Evolutionary conservation across 345 rosid genomes (phyloP).

Genomic region (Eucalyptus erythrocorys): DNA sequence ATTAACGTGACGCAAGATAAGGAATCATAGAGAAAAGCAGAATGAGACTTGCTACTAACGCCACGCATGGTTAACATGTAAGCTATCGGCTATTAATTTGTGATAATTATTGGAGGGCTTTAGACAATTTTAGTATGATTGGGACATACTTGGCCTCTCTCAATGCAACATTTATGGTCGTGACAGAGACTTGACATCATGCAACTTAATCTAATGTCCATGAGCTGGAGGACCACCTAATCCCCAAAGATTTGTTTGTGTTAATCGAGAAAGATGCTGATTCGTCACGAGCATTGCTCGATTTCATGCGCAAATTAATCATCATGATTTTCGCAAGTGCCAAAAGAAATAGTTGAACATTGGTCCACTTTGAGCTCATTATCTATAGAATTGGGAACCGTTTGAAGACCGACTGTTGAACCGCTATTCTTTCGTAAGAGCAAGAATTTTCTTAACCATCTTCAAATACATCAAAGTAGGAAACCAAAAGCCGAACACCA

Average conservation of each 20-base stretch:
- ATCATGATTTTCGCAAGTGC: background rate
- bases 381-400: background rate
- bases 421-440: background rate
- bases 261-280: background rate
- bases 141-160: background rate
- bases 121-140: background rate
- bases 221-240: background rate
- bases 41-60: background rate
- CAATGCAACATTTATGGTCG: background rate
- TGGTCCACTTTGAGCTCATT: background rate
- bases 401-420: background rate
- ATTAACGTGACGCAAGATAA: background rate
- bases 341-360: background rate
- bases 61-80: background rate
- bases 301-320: background rate
- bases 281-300: background rate
- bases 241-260: background rate
- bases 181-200: background rate
- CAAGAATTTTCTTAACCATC: background rate
- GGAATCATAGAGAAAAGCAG: background rate
- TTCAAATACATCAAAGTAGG: background rate
- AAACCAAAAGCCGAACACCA: background rate
- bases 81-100: background rate
- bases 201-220: background rate
- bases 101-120: background rate